Conservation (phyloP, 352 stramenopile species). For the Pythium aphanidermatum region DNA sequence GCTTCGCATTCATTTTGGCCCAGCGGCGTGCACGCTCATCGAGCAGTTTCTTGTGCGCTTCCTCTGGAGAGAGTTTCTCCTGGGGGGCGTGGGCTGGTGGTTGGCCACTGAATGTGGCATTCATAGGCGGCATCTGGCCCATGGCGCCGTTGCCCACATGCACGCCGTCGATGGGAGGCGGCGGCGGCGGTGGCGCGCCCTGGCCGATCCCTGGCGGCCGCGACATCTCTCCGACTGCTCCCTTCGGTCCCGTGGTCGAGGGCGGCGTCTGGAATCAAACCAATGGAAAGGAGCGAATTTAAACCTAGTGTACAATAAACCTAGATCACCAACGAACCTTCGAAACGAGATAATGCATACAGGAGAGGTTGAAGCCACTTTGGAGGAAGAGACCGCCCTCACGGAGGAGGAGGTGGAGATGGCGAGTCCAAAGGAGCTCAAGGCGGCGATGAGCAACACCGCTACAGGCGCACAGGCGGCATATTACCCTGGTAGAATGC, state of each 20-base stretch:
- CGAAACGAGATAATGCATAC: constrained; percentile 22
- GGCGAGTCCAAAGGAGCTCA: constrained; percentile 20
- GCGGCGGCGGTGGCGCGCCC: constrained; percentile 17
- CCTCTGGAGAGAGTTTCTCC: constrained; percentile 27
- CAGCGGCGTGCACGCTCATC: constrained; percentile 80
- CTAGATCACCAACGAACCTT: not conserved
- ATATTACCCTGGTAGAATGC: not conserved
- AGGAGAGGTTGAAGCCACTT: not conserved
- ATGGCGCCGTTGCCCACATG: constrained; percentile 8
- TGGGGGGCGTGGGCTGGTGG: constrained; percentile 8
- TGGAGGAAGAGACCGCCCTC: not conserved
- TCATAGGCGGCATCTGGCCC: not conserved
- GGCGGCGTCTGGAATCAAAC: constrained; percentile 9
- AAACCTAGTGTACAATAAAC: too few relatives aligned
- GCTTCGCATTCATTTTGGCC: constrained; percentile 91
- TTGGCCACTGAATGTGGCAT: constrained; percentile 1
- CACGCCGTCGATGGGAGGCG: constrained; percentile 20
- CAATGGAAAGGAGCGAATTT: constrained; percentile 17
- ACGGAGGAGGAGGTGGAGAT: constrained; percentile 5
- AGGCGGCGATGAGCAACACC: not conserved
- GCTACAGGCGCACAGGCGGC: not conserved
- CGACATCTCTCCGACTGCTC: not conserved
- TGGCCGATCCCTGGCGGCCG: constrained; percentile 12
- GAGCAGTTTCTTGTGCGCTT: constrained; percentile 54
- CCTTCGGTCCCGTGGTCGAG: not conserved